Base-by-base conservation (phyloP, 1,139 yeast genomes). In the Blastobotrys apis region DNA sequence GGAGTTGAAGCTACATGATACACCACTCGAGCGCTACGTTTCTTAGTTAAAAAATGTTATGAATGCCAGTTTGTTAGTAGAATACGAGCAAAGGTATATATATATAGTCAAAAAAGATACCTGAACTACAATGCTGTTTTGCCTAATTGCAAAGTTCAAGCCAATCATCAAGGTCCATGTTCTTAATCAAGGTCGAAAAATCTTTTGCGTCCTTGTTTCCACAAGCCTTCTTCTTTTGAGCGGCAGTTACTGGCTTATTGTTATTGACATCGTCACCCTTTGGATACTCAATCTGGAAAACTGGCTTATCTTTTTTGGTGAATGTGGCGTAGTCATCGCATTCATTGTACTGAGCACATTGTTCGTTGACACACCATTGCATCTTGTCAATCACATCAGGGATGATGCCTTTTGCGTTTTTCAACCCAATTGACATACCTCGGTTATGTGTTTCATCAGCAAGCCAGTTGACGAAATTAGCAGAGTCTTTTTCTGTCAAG, bases 351-450 rank as follows among this genome's bases (percentile, higher is more conserved):
- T 50, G 49, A 10, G 41, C 51, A 29, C 54, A 51, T 30, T 51
- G 53, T 36, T 51, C 54, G 41, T 51, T 50, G 31, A 51, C 54
- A 19, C 45, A 37, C 50, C 53, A 51, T 20, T 51, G 52, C 48
- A 51, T 44, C n/a, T 37, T 27, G 20, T 39, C 48, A 25, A 51
- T 47, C 21, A 51, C 48, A 5, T 26, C 22, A 16, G 42, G 31
- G 13, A 51, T 51, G 30, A 50, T 48, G 20, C 36, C 48, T 20
- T 43, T 46, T n/a, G 49, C 50, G 37, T 51, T 51, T 33, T 51
- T 51, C 19, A 51, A 47, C 5, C 54, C 54, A 9, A 51, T 40
- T 8, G 54, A 42, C 41, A 51, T 21, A 29, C 45, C 47, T n/a
- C 50, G 42, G 1, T 38, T 21, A 37, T 51, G 53, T 4, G 53